These are phyloP conservation scores for Colletotrichum melonis DNA, from an alignment of 2,329 filamentous ascomycete species.

Conservation along the genomic window DNA sequence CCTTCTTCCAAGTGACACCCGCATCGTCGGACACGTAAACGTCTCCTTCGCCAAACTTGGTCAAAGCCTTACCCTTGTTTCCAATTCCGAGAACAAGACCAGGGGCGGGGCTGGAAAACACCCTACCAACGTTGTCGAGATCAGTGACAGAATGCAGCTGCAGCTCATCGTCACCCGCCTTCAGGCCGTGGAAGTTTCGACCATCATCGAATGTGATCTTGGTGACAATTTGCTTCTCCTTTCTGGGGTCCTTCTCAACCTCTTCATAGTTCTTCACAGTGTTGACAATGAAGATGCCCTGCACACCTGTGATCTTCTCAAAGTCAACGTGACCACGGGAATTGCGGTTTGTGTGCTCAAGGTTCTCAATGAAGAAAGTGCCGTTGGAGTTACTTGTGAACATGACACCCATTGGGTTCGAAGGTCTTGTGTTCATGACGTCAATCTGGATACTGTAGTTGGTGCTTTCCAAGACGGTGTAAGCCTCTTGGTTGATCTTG, in stretches of 20 bases:
- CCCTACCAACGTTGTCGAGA: slow-evolving; percentile 81
- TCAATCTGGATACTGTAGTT: slow-evolving; percentile 98
- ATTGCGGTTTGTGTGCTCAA: slow-evolving; percentile 92
- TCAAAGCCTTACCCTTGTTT: slow-evolving; percentile 83
- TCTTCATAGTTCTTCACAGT: slow-evolving; percentile 87
- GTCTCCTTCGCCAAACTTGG: slow-evolving; percentile 77
- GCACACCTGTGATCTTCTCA: slow-evolving; percentile 90
- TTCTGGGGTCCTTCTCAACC: slow-evolving; percentile 64
- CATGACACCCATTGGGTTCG: slow-evolving; percentile 83
- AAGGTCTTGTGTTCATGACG: slow-evolving; percentile 77
- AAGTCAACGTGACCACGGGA: slow-evolving; percentile 85
- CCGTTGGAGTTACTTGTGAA: slow-evolving; percentile 98
- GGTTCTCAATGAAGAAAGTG: slow-evolving; percentile 92
- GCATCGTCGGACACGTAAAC: slow-evolving; percentile 93
- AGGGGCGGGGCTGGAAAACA: slow-evolving; percentile 94
- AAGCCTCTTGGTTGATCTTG: slow-evolving; percentile 81
- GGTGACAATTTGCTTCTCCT: slow-evolving; percentile 77
- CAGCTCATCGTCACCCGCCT: slow-evolving; percentile 73
- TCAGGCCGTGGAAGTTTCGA: slow-evolving; percentile 81
- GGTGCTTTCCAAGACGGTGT: slow-evolving; percentile 94
- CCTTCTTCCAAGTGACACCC: slow-evolving; percentile 83
- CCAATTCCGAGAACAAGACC: slow-evolving; percentile 95
- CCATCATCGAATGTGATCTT: slow-evolving; percentile 97
- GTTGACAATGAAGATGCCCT: slow-evolving; percentile 93
- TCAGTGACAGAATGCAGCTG: slow-evolving; percentile 95